A percentile compares a stretch with the other conserved stretches of the same genome.
phyloP scores from a whole-genome alignment of 2,329 filamentous ascomycete genomes.

The Fusarium secorum region DNA sequence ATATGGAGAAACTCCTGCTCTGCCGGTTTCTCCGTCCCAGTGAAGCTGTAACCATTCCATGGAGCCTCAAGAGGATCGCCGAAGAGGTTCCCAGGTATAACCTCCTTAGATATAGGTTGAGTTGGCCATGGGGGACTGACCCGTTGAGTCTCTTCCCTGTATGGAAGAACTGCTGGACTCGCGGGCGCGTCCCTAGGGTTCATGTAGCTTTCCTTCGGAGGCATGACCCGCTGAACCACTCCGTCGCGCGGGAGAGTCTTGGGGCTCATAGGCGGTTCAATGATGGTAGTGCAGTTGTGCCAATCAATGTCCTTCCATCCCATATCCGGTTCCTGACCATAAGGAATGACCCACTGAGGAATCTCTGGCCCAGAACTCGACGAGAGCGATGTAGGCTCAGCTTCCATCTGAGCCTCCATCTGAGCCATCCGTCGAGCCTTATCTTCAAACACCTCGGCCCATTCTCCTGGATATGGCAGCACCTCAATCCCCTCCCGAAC shows the following conservation, averaged over 20 bases:
- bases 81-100: not conserved
- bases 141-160: rapidly evolving
- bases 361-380: not conserved
- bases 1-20: not conserved
- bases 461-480: not conserved
- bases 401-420: not conserved
- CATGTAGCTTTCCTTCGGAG: not conserved
- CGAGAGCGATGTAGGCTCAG: not conserved
- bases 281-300: not conserved
- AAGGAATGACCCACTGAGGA: not conserved
- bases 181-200: not conserved
- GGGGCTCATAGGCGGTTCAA: not conserved
- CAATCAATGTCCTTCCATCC: not conserved
- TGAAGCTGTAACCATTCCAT: not conserved
- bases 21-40: not conserved
- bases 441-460: not conserved
- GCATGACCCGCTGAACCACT: not conserved
- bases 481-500: too few relatives aligned
- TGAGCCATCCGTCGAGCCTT: not conserved
- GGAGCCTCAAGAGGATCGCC: not conserved
- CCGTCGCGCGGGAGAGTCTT: not conserved
- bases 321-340: constrained; percentile 1
- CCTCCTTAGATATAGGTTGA: not conserved
- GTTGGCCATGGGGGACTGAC: rapidly evolving
- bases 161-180: not conserved